These are phyloP conservation scores for Phalaenopsis hybrid DNA, from an alignment of 116 monocot genomes.

Conservation along the genomic window DNA sequence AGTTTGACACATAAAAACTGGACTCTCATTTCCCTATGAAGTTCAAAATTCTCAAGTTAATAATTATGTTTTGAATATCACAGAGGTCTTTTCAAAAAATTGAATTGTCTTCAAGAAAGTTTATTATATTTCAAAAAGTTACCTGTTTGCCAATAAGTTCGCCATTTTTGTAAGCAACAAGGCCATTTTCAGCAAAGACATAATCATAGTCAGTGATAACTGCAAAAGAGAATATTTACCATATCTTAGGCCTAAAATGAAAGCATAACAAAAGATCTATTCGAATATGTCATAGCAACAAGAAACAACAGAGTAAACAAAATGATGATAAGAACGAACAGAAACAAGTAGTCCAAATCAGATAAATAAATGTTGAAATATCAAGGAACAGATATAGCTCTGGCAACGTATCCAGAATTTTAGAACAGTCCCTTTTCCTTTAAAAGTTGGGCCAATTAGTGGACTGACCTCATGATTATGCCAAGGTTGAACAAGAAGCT, in stretches of 20 bases:
- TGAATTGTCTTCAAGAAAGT: background rate
- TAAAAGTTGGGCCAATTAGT: background rate
- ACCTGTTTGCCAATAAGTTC: slow-evolving; percentile 83
- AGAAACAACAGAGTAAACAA: background rate
- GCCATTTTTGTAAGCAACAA: slow-evolving; percentile 86
- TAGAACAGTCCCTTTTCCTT: background rate
- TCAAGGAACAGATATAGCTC: background rate
- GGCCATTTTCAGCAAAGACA: slow-evolving; percentile 92
- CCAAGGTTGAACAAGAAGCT: background rate
- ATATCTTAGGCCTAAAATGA: slow-evolving; percentile 7
- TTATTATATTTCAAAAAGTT: background rate
- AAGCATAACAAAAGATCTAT: background rate
- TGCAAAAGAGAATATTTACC: slow-evolving; percentile 31
- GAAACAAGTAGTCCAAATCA: background rate
- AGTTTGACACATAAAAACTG: background rate
- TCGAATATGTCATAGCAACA: background rate
- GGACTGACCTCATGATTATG: background rate
- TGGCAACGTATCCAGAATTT: background rate
- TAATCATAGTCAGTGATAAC: slow-evolving; percentile 80
- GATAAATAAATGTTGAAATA: background rate
- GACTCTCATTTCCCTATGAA: background rate
- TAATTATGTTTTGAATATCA: background rate
- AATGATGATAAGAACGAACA: background rate
- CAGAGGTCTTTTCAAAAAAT: background rate
- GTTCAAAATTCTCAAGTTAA: background rate